These are phyloP conservation scores for Sugiyamaella pinicola DNA, from an alignment of 1,139 yeast genomes.

Conservation along the genomic window DNA sequence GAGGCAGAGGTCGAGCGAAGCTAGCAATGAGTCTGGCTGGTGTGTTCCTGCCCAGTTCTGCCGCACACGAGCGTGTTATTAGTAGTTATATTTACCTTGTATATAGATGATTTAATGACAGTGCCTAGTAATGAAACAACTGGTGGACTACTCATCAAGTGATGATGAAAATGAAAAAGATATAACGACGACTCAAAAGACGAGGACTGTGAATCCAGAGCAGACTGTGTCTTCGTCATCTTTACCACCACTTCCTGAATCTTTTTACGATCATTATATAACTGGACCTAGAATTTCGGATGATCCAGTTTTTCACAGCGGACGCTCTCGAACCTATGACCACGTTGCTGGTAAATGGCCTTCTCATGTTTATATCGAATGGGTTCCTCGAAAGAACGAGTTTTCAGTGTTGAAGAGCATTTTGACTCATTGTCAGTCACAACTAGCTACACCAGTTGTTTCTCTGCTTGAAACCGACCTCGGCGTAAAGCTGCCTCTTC, in stretches of 20 bases:
- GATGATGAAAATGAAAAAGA: constrained; percentile 16
- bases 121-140: background rate
- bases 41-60: too few species aligned
- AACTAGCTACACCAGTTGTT: constrained; percentile 26
- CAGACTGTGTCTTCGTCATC: background rate
- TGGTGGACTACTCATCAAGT: constrained; percentile 29
- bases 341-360: constrained; percentile 43
- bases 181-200: too few species aligned
- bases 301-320: constrained; percentile 36
- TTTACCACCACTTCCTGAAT: constrained; percentile 36
- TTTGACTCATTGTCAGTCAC: constrained; percentile 7
- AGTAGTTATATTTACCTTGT: too few species aligned
- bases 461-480: constrained; percentile 33
- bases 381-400: constrained; percentile 31
- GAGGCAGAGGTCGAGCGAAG: too few species aligned
- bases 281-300: constrained; percentile 32
- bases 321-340: constrained; percentile 33
- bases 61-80: too few species aligned
- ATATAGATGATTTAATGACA: background rate
- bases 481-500: constrained; percentile 39
- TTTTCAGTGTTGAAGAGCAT: constrained; percentile 6
- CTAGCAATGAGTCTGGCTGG: too few species aligned
- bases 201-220: too few species aligned
- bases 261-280: constrained; percentile 37
- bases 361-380: constrained; percentile 41